Conservation (phyloP, 306 rosid genomes). For the Ammopiptanthus mongolicus region DNA sequence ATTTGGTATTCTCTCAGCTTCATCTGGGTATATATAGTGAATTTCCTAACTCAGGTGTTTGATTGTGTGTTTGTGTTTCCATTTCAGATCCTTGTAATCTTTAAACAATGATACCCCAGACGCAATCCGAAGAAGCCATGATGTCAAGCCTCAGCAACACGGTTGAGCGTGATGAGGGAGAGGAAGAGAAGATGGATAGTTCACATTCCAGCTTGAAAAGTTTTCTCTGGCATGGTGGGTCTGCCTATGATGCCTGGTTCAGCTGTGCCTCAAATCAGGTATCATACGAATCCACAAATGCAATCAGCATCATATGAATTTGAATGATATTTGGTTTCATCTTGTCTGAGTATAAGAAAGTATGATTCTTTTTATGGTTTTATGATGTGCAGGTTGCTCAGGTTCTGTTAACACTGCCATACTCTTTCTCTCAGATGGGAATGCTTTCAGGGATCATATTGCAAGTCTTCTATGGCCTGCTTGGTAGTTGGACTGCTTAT, state of each 20-base stretch:
- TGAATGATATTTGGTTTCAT: background rate
- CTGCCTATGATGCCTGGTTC: slow-evolving; percentile 90
- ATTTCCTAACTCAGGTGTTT: too few species aligned
- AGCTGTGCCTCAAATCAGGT: slow-evolving; percentile 91
- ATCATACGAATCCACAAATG: background rate
- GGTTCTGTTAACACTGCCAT: slow-evolving; percentile 78
- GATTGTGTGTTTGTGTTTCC: background rate
- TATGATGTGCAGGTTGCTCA: slow-evolving; percentile 66
- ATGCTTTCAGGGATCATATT: slow-evolving; percentile 67
- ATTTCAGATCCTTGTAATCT: slow-evolving; percentile 3
- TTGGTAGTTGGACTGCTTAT: slow-evolving; percentile 92
- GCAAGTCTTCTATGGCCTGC: slow-evolving; percentile 65
- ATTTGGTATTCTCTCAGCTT: background rate
- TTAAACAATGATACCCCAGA: slow-evolving; percentile 44
- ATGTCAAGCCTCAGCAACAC: slow-evolving; percentile 41
- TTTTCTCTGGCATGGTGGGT: slow-evolving; percentile 83
- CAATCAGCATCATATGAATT: background rate
- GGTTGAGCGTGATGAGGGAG: slow-evolving; percentile 39
- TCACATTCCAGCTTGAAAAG: slow-evolving; percentile 41
- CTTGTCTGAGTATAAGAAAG: background rate
- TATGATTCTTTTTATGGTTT: background rate
- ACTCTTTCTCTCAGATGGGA: slow-evolving; percentile 85
- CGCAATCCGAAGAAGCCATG: slow-evolving; percentile 63
- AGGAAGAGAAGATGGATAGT: slow-evolving; percentile 38
- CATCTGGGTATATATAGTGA: too few species aligned